Percentiles rank a stretch among this genome's conserved stretches.
phyloP scores from a whole-genome alignment of 768 basidiomycete genomes.

The Lactifluus rugatus region DNA sequence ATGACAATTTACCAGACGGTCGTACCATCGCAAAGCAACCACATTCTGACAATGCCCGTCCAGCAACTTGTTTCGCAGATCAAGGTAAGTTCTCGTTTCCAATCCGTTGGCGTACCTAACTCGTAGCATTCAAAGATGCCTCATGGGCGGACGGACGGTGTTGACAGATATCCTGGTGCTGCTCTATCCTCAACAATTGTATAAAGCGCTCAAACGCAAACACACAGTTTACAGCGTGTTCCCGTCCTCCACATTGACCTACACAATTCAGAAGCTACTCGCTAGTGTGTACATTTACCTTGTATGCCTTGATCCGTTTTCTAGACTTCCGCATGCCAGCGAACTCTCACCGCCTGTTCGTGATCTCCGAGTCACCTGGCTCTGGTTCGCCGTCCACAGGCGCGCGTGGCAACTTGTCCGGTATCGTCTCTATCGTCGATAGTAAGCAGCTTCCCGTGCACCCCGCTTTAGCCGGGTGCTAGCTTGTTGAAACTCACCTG shows the following conservation, averaged over 20 bases:
- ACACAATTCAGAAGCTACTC: conserved; percentile 70
- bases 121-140: conserved; percentile 24
- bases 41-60: conserved; percentile 58
- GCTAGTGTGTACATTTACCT: conserved; percentile 51
- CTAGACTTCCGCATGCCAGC: conserved; percentile 35
- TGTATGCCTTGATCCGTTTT: background rate
- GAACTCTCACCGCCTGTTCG: conserved; percentile 70
- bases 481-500: background rate
- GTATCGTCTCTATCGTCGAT: conserved; percentile 77
- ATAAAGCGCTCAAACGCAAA: background rate
- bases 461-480: background rate
- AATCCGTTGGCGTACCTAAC: background rate
- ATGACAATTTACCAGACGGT: conserved; percentile 41
- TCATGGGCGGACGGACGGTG: conserved; percentile 71
- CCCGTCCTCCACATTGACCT: conserved; percentile 51
- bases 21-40: conserved; percentile 72
- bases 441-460: conserved; percentile 36
- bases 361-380: conserved; percentile 50
- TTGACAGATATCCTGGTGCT: conserved; percentile 66
- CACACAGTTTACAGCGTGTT: conserved; percentile 63
- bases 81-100: conserved; percentile 39
- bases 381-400: conserved; percentile 42
- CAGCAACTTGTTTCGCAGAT: conserved; percentile 61
- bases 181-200: background rate
- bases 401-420: conserved; percentile 45